Base-by-base conservation (phyloP, 768 basidiomycete species). In the Clitopilus passeckerianus region DNA sequence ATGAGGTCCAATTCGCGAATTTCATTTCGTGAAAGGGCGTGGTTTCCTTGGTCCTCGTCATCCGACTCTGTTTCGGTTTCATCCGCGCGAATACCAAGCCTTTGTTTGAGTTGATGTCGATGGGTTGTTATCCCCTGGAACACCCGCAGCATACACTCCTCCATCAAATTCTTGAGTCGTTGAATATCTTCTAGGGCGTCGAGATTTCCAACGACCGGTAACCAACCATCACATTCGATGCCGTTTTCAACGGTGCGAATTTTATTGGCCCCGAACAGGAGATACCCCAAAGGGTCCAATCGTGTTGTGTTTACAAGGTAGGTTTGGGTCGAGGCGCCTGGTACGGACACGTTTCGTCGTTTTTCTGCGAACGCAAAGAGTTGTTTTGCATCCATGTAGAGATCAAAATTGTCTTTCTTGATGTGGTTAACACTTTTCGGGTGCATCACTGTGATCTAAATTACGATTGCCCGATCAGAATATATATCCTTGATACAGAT, bases 191-290 rank as follows among this genome's bases (percentile, higher is more conserved):
- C 92, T 65, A 97, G 72, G 1, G 85, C 83, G 65, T 88, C 80
- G 54, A 87, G 64, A 62, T 87, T 83, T 41, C 91, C 91, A 35
- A 87, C 79, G 52, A 95, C 80, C 20, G 94, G 92, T 10, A 98
- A 74, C 95, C 95, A 98, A 46, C 84, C 86, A 67, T 98, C 95
- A 67, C 93, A 95, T 66, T 89, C 87, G 54, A 98, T 70, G 6
- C 93, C 92, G 16, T 82, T 80, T 37, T 85, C 81, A 0, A 83
- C 83, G 43, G 90, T 85, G 60, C 83, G 74, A 30, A 95, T 80
- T 54, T 86, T 82, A 70, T 92, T 86, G 0, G 93, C 94, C 6
- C 95, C 95, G 65, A 98, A 96, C 10, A 98, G 79, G 71, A 96
- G 80, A 70, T 95, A 96, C 5, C 88, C 88, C 79, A 98, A 78